These are phyloP conservation scores for Colletotrichum tanaceti DNA, from an alignment of 2,329 filamentous ascomycete species.

Conservation along the genomic window DNA sequence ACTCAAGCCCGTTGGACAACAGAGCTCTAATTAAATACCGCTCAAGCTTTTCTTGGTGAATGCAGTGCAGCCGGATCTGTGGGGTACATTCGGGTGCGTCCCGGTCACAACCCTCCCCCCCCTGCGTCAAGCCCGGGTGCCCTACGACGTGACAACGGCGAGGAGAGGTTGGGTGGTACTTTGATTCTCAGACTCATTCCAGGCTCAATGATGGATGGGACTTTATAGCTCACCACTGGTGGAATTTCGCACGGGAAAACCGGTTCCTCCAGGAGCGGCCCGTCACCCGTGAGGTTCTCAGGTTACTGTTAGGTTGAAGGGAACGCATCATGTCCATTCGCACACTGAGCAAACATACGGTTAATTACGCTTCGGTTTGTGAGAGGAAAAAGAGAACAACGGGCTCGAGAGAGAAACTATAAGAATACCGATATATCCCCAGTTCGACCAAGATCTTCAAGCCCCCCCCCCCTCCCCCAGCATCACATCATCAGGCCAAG, in stretches of 20 bases:
- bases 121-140: slow-evolving; percentile 5
- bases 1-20: background rate
- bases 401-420: background rate
- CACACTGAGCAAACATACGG: no score
- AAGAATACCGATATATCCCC: slow-evolving; percentile 13
- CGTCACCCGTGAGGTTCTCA: no score
- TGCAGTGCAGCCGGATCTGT: slow-evolving; percentile 14
- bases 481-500: slow-evolving; percentile 21
- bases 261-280: slow-evolving; percentile 8
- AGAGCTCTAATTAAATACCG: background rate
- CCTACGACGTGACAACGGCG: background rate
- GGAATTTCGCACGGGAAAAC: slow-evolving; percentile 16
- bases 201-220: background rate
- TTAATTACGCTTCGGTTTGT: no score
- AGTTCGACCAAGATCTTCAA: slow-evolving; percentile 15
- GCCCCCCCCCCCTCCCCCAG: background rate
- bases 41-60: slow-evolving; percentile 7
- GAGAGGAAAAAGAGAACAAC: no score
- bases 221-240: background rate
- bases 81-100: slow-evolving; percentile 15
- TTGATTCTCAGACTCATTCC: background rate
- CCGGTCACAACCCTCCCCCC: background rate
- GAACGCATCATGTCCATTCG: background rate
- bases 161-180: background rate
- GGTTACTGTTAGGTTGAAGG: no score